Conservation (phyloP, 495 filamentous ascomycete genomes). For the Hyaloscypha bicolor region DNA sequence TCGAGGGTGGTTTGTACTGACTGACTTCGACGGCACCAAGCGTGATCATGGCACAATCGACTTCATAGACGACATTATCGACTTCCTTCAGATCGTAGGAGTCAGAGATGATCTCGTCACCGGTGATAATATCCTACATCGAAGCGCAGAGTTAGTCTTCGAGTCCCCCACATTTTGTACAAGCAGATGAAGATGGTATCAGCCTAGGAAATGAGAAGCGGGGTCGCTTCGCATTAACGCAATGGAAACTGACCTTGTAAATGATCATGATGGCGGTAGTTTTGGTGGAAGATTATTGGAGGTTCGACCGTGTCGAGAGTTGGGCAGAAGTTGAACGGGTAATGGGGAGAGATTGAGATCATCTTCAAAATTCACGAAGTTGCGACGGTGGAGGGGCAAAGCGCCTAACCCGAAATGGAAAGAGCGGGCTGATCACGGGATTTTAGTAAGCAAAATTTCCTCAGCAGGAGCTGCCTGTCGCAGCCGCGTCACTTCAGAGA, state of each 20-base stretch:
- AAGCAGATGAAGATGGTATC: neutral
- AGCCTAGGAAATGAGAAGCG: constrained; percentile 9
- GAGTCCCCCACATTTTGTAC: constrained; percentile 15
- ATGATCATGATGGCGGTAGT: constrained; percentile 69
- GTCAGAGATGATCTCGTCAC: constrained; percentile 95
- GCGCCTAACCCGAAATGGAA: neutral
- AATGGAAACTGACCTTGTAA: constrained; percentile 64
- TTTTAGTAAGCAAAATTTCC: neutral
- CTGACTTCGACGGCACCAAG: constrained; percentile 72
- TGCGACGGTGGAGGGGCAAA: constrained; percentile 25
- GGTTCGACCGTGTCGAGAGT: neutral
- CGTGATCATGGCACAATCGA: constrained; percentile 86
- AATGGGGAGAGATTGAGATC: neutral
- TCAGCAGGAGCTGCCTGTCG: neutral
- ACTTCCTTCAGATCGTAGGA: constrained; percentile 78
- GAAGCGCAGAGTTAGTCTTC: constrained; percentile 12
- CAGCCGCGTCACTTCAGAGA: neutral
- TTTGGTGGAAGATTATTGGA: constrained; percentile 4
- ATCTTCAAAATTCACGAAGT: constrained; percentile 18
- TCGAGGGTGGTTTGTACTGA: constrained; percentile 42
- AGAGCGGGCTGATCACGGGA: neutral
- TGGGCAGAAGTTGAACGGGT: constrained; percentile 1
- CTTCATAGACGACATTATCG: constrained; percentile 80
- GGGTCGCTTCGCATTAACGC: constrained; percentile 4
- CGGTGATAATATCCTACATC: constrained; percentile 80